These are phyloP conservation scores for Calonectria fujianensis DNA, from an alignment of 2,329 filamentous ascomycete genomes.

Conservation along the genomic window DNA sequence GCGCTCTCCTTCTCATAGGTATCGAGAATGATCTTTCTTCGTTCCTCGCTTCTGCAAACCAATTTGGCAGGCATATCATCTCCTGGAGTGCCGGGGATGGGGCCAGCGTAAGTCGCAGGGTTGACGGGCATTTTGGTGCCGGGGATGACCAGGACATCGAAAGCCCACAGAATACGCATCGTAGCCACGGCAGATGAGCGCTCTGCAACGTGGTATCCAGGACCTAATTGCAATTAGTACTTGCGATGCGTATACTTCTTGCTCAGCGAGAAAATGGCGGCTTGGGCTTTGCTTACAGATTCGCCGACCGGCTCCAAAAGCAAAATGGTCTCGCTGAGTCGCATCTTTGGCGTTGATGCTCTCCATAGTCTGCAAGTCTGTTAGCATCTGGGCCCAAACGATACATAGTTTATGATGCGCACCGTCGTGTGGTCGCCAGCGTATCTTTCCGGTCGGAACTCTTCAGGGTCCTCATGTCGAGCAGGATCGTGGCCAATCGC, in stretches of 20 bases:
- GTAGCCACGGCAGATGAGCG: background rate
- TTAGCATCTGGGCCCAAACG: background rate
- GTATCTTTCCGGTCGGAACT: background rate
- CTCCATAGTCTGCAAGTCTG: background rate
- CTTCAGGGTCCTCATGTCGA: background rate
- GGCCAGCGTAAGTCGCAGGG: background rate
- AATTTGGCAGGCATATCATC: background rate
- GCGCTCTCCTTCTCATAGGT: background rate
- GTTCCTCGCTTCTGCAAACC: background rate
- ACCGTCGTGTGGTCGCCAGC: background rate
- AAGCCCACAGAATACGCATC: background rate
- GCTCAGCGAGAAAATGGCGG: background rate
- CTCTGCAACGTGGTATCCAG: background rate
- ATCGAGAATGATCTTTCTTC: background rate
- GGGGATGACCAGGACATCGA: background rate
- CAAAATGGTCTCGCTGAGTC: background rate
- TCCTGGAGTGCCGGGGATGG: background rate
- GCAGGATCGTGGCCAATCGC: background rate
- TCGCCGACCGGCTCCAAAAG: background rate
- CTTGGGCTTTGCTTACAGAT: background rate
- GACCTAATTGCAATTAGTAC: background rate
- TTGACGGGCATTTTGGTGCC: background rate
- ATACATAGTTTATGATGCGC: background rate
- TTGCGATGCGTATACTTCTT: background rate
- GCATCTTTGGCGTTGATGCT: background rate